Evolutionary conservation across 805 yeast genomes (phyloP), one percentile per base, ranked within the genome.

Genomic region (Kodamaea neixiangensis): DNA sequence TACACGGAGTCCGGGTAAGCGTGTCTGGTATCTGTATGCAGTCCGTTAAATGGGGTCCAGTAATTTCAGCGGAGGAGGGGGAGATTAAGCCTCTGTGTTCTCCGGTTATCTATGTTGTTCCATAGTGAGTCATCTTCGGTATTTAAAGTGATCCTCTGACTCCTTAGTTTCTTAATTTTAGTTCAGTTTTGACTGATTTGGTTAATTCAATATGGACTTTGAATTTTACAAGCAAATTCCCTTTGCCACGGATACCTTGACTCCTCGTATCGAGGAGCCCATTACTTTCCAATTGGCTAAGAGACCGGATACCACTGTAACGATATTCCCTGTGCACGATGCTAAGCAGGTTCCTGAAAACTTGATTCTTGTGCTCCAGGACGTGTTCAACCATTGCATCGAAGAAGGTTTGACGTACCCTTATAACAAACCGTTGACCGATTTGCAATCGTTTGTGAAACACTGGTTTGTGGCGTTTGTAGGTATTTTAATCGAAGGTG

Each of bases 401-500:
- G 87, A 79, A 31, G 81, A 75, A 40, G 97, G 97, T 4, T 68
- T 72, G 34, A 89, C 97, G 0, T 90, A 91, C 58, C 96, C 97
- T 0, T 74, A 81, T 53, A 68, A 71, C 18, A 66, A 75, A 5
- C 60, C 61, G 1, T 60, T 80, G 45, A 51, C 73, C 2, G 52
- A 50, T 20, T 64, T 61, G 14, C 76, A 80, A 2, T 84, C 79
- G 51, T 91, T 86, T 65, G 49, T 63, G n/a, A 72, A 74, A 17
- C 83, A 83, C 63, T 87, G 93, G 87, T 85, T 86, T 55, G 75
- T 75, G 7, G 76, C 83, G 14, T 89, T 87, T 64, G 80, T 80
- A 7, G 89, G 86, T 0, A 70, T 90, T 3, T 66, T 89, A 59
- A 62, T 89, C 5, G 73, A 73, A 17, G 77, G 77, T 1, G 59